Evolutionary conservation across 1,284 basidiomycete genomes (phyloP), one percentile per base, ranked within the genome.

Genomic region (Porodaedalea pini): DNA sequence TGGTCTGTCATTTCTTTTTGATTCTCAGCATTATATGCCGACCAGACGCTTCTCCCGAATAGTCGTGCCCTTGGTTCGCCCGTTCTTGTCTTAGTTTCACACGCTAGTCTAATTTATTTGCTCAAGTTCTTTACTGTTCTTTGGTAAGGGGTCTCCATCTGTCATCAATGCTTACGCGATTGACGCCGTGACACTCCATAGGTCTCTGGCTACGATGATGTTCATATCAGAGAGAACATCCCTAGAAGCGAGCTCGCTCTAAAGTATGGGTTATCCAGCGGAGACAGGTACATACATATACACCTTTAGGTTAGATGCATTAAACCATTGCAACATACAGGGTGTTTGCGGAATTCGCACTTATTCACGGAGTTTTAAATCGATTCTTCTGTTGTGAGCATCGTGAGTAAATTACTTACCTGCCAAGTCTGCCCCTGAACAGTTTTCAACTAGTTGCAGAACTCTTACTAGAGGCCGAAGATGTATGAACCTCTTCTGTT

Each of bases 161-260:
- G n/a, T n/a, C n/a, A n/a, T n/a, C n/a, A n/a, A n/a, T n/a, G n/a
- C n/a, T n/a, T n/a, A n/a, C n/a, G n/a, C n/a, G n/a, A n/a, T n/a
- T n/a, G n/a, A n/a, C n/a, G n/a, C n/a, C n/a, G 10, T 32, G 8
- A 23, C 21, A 25, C 10, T 19, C n/a, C 19, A 21, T 34, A 58
- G 74, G 83, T 86, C 3, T 82, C 85, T 10, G 83, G 83, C 0
- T 88, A 81, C 65, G 83, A 86, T 64, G 83, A 78, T 59, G 74
- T 80, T 0, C 85, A 87, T 65, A 73, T 85, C 17, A 79, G 83
- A 15, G 73, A 77, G n/a, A 83, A 82, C 63, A 67, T 87, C 23
- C 75, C 78, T n/a, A 76, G 80, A 10, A 69, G 86, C 37, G 81
- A 85, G 64, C 76, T 83, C 62, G 83, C 83, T 6, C 70, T 82